Evolutionary conservation across 2,329 filamentous ascomycete species (phyloP).

Genomic region (Dactylella cylindrospora): DNA sequence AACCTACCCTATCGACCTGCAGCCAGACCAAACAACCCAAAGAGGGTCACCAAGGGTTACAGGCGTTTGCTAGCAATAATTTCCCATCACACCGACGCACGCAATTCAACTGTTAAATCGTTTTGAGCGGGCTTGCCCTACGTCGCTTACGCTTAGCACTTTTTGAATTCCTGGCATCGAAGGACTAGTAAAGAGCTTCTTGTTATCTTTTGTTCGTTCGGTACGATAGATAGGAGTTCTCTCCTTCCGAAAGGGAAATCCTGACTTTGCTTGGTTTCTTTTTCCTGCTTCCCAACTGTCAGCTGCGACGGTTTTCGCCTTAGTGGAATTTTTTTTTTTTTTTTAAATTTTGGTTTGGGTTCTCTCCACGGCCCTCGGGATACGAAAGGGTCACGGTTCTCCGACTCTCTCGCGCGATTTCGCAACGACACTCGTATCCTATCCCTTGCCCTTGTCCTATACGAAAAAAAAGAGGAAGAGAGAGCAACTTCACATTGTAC

Average conservation of each 20-base stretch:
- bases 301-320: conserved; percentile 8
- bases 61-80: too few relatives aligned
- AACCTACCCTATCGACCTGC: conserved; percentile 17
- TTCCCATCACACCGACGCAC: too few relatives aligned
- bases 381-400: conserved; percentile 13
- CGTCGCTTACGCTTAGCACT: neutral
- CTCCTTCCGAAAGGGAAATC: neutral
- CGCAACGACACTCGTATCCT: neutral
- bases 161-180: too few relatives aligned
- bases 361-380: too few relatives aligned
- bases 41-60: too few relatives aligned
- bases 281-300: neutral
- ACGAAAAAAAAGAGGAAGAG: conserved; percentile 1
- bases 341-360: too few relatives aligned
- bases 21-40: conserved; percentile 19
- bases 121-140: too few relatives aligned
- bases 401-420: conserved; percentile 8
- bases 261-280: neutral
- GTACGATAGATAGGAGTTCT: neutral
- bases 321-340: conserved; percentile 10
- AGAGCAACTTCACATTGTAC: conserved; percentile 37
- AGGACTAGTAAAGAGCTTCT: too few relatives aligned
- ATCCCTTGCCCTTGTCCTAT: neutral
- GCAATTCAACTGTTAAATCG: too few relatives aligned
- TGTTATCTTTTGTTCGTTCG: neutral